Percentiles rank a stretch among this genome's conserved stretches.
phyloP scores from a whole-genome alignment of 2,329 filamentous ascomycete genomes.

The Plenodomus biglobosus region DNA sequence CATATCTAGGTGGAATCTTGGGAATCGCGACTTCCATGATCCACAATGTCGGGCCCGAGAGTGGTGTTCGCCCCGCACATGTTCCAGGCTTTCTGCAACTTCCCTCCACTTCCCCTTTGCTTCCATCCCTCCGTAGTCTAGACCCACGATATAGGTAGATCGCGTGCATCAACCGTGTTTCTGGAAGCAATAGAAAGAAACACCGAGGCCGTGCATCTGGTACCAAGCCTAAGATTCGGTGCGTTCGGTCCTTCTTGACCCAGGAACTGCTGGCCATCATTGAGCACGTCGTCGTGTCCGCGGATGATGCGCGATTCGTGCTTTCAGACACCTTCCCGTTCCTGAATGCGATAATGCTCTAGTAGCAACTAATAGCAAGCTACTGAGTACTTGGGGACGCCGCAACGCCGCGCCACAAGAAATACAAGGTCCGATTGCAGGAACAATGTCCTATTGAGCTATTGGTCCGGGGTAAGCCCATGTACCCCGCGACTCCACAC shows the following conservation, averaged over 20 bases:
- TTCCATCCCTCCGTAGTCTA: neutral
- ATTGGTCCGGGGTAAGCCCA: conserved; percentile 10
- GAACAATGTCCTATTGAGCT: conserved; percentile 20
- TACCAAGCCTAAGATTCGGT: neutral
- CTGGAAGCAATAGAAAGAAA: conserved; percentile 1
- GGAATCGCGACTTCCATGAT: no score
- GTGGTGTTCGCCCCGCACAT: neutral
- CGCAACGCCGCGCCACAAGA: conserved; percentile 7
- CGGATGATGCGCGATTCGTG: conserved; percentile 3
- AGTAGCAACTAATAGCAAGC: neutral
- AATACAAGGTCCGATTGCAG: conserved; percentile 23
- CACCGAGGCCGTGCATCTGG: neutral
- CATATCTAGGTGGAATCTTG: no score
- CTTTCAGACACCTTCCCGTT: conserved; percentile 15
- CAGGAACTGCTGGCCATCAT: neutral
- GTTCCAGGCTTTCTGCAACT: neutral
- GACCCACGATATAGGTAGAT: neutral
- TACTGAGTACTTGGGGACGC: neutral
- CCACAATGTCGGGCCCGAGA: no score
- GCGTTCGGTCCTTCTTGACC: conserved; percentile 4
- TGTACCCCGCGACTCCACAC: conserved; percentile 9
- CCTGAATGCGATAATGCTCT: conserved; percentile 6
- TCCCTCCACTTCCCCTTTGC: no score
- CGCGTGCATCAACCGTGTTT: conserved; percentile 4
- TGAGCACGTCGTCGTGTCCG: neutral